Evolutionary conservation across 352 stramenopile genomes (phyloP).

Genomic region (Phytophthora europaea): DNA sequence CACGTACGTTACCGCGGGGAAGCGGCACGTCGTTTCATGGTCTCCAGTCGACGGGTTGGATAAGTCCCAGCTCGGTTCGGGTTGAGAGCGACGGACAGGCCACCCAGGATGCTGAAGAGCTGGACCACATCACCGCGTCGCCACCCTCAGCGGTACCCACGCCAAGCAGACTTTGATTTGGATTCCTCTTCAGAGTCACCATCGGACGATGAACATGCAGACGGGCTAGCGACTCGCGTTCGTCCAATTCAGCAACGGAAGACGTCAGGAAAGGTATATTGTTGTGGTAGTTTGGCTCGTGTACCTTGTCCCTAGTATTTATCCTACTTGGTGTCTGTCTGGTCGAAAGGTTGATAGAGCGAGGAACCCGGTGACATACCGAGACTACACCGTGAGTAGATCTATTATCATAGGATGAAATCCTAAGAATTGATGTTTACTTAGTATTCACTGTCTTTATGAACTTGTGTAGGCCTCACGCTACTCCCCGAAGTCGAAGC

Average conservation of each 20-base stretch:
- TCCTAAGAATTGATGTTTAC: not conserved
- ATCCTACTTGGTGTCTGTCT: not conserved
- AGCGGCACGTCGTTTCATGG: conserved; percentile 38
- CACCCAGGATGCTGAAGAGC: conserved; percentile 12
- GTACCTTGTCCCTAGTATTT: not conserved
- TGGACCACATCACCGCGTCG: conserved; percentile 7
- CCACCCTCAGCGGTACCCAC: not conserved
- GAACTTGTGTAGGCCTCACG: not conserved
- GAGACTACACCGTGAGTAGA: conserved; percentile 16
- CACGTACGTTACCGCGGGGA: conserved; percentile 31
- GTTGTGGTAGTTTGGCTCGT: not conserved
- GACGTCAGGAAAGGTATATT: conserved; percentile 6
- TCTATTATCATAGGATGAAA: not conserved
- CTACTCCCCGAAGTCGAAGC: not conserved
- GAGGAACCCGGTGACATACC: conserved; percentile 8
- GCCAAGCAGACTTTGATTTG: not conserved
- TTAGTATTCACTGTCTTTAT: not conserved
- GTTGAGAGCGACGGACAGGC: not conserved
- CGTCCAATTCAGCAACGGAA: conserved; percentile 2
- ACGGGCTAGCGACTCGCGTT: not conserved
- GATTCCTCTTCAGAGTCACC: conserved; percentile 14
- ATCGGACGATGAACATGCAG: conserved; percentile 15
- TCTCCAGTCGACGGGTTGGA: not conserved
- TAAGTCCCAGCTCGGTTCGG: not conserved
- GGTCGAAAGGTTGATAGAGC: conserved; percentile 4